Percentiles rank a stretch among this genome's conserved stretches.
Evolutionary conservation across 2,329 filamentous ascomycete genomes (phyloP).

Genomic region (Tothia fuscella): DNA sequence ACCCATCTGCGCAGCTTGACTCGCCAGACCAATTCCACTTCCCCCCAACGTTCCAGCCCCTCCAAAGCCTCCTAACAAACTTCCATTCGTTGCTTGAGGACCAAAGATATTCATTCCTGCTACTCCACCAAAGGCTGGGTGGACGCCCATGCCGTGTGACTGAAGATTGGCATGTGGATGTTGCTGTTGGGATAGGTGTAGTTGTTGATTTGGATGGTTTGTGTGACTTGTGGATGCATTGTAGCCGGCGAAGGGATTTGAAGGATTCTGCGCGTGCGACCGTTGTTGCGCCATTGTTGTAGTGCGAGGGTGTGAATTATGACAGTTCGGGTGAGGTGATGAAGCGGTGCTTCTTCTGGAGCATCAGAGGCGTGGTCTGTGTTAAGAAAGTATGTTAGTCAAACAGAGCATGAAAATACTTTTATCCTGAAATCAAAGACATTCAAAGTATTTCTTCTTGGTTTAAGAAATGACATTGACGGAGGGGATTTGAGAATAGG

Average conservation of each 20-base stretch:
- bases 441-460: too few species aligned
- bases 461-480: too few species aligned
- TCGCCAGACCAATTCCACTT: constrained; percentile 58
- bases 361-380: too few species aligned
- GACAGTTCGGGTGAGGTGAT: neutral
- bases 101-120: constrained; percentile 11
- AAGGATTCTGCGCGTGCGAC: constrained; percentile 46
- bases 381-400: too few species aligned
- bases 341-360: neutral
- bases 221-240: constrained; percentile 20
- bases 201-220: constrained; percentile 16
- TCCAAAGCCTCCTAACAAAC: constrained; percentile 40
- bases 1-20: constrained; percentile 77
- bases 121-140: constrained; percentile 10
- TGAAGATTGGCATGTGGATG: constrained; percentile 19
- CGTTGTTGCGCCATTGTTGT: constrained; percentile 44
- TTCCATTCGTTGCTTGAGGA: constrained; percentile 40
- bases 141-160: constrained; percentile 13
- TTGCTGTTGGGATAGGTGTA: constrained; percentile 28
- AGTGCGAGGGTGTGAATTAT: neutral
- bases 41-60: constrained; percentile 43
- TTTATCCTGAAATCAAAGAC: too few species aligned
- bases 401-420: too few species aligned
- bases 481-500: too few species aligned
- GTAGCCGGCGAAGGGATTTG: constrained; percentile 47